Evolutionary conservation across 2,329 filamentous ascomycete species (phyloP), one percentile per base, ranked within the genome.

Genomic region (Fusarium albidum): DNA sequence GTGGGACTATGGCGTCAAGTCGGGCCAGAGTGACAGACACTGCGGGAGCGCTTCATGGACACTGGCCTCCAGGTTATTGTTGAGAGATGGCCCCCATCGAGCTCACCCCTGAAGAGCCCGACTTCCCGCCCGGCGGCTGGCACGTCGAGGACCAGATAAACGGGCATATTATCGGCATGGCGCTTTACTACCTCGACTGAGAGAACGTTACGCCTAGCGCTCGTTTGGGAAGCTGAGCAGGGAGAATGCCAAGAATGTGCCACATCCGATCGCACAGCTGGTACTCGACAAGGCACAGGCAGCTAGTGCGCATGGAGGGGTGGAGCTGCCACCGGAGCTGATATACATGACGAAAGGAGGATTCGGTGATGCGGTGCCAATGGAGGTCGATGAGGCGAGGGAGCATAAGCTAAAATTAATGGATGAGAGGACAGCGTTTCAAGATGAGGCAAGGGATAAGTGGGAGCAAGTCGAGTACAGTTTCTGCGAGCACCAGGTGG

Each of bases 31-130:
- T 56, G 41, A 1, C 4, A 10, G 4, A 55, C 53, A 2, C 9
- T 67, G 0, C 34, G 47, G 1, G 56, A 60, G 0, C 43, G 47
- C 0, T 65, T 61, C 17, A 15, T 49, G 3, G 42, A 57, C 17
- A 15, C 49, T 3, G 42, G 56, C 0, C 39, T 68, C 3, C 86
- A 90, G 61, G 69, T 89, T 29, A 84, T 89, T 42, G 79, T 88
- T 27, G 88, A 88, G 88, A 88, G 64, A 74, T 90, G 58, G 78
- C 57, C 0, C 61, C 57, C 1, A 60, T 60, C 2, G 57, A 60
- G 8, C 29, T 60, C 4, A 60, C 57, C 0, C 52, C 57, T 0
- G 40, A 61, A 0, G 61, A 33, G 2, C 57, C 83, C 2, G 6
- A 5, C 0, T 64, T 54, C 1, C 62, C 62, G 1, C 9, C 25